phyloP scores from a whole-genome alignment of 139 green algal species.

The Trebouxia sp. region DNA sequence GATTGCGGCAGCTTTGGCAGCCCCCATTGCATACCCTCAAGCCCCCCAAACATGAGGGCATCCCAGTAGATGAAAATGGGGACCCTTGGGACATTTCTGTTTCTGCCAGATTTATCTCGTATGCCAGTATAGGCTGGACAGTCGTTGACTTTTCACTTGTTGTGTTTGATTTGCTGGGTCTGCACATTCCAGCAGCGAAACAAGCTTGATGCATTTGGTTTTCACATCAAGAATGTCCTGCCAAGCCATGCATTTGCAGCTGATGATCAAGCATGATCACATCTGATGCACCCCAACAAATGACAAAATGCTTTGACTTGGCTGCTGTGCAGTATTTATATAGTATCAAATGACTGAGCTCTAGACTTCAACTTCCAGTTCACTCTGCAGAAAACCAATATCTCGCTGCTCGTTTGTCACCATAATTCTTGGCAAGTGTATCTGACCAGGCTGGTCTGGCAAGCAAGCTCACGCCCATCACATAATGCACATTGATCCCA shows the following conservation, averaged over 20 bases:
- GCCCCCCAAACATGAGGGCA: neutral
- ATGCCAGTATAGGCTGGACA: constrained; percentile 43
- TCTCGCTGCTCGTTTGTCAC: too few relatives aligned
- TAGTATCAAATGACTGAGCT: too few relatives aligned
- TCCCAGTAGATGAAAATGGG: constrained; percentile 37
- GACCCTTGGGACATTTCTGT: constrained; percentile 45
- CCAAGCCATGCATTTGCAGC: neutral
- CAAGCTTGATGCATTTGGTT: too few relatives aligned
- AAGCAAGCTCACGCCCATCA: too few relatives aligned
- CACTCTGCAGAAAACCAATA: too few relatives aligned
- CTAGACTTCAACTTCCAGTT: too few relatives aligned
- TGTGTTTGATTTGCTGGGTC: constrained; percentile 26
- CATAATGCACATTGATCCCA: too few relatives aligned
- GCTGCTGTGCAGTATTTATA: too few relatives aligned
- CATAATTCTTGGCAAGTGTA: too few relatives aligned
- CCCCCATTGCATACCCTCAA: constrained; percentile 44
- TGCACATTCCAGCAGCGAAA: neutral
- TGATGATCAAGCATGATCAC: neutral
- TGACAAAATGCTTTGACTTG: too few relatives aligned
- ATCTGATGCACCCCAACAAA: neutral
- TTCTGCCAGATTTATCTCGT: constrained; percentile 50
- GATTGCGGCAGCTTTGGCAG: constrained; percentile 51
- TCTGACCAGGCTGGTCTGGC: too few relatives aligned
- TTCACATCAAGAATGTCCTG: too few relatives aligned
- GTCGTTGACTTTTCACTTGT: constrained; percentile 34